Conservation (phyloP, 2,329 filamentous ascomycete species). For the Ramularia collo-cygni region DNA sequence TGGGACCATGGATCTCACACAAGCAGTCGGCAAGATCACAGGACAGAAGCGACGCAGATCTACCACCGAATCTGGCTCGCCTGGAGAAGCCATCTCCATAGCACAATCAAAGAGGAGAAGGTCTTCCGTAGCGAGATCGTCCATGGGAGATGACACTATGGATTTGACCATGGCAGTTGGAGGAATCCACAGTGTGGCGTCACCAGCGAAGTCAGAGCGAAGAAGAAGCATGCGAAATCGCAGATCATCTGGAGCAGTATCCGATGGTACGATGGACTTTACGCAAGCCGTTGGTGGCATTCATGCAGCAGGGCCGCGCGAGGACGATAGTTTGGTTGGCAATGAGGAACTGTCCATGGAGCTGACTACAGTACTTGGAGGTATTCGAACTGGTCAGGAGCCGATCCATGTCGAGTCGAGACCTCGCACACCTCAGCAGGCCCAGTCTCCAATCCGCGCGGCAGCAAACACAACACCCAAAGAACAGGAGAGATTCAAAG, state of each 20-base stretch:
- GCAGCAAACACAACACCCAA: slow-evolving; percentile 49
- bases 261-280: slow-evolving; percentile 47
- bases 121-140: slow-evolving; percentile 30
- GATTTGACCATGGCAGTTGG: slow-evolving; percentile 35
- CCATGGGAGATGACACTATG: slow-evolving; percentile 37
- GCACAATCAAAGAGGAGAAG: slow-evolving; percentile 30
- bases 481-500: slow-evolving; percentile 49
- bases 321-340: slow-evolving; percentile 28
- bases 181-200: slow-evolving; percentile 24
- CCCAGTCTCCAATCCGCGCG: slow-evolving; percentile 43
- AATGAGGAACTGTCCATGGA: slow-evolving; percentile 49
- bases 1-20: slow-evolving; percentile 51
- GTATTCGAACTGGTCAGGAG: slow-evolving; percentile 33
- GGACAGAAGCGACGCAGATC: slow-evolving; percentile 38
- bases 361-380: slow-evolving; percentile 43
- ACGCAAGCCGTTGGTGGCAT: slow-evolving; percentile 47
- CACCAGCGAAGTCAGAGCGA: slow-evolving; percentile 22
- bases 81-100: slow-evolving; percentile 13
- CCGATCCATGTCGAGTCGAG: slow-evolving; percentile 3
- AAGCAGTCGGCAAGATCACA: slow-evolving; percentile 47
- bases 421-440: slow-evolving; percentile 31
- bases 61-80: slow-evolving; percentile 32
- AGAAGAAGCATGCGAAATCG: slow-evolving; percentile 30
- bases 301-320: slow-evolving; percentile 7
- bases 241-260: slow-evolving; percentile 29